Percentiles rank a stretch among this genome's conserved stretches.
These are phyloP conservation scores for Aspergillus oerlinghausenensis DNA, from an alignment of 2,329 filamentous ascomycete genomes.

Conservation along the genomic window DNA sequence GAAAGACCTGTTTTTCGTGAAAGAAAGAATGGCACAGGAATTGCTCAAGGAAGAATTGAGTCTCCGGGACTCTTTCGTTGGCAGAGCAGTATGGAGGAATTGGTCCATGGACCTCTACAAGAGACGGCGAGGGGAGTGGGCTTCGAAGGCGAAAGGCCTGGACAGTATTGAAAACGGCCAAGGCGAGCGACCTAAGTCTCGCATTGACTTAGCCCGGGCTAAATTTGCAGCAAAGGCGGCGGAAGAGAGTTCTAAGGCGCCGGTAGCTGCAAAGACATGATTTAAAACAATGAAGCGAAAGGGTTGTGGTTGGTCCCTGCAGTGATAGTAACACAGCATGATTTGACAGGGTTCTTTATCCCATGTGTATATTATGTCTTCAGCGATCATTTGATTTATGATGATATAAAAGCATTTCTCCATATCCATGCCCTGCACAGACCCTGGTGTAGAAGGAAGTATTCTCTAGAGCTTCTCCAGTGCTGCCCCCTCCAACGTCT, in stretches of 20 bases:
- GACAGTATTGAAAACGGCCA: conserved; percentile 22
- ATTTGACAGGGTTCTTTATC: not conserved
- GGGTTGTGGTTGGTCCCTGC: not conserved
- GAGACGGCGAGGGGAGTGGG: conserved; percentile 59
- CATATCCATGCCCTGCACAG: not conserved
- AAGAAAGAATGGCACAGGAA: conserved; percentile 63
- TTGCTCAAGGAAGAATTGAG: conserved; percentile 55
- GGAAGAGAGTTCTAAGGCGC: conserved; percentile 10
- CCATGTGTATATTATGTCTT: not conserved
- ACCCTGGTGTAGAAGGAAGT: not conserved
- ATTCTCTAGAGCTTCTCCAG: not conserved
- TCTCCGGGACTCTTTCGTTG: conserved; percentile 61
- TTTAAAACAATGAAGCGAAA: not conserved
- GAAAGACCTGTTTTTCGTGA: conserved; percentile 60
- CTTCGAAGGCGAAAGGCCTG: conserved; percentile 54
- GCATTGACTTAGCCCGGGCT: conserved; percentile 55
- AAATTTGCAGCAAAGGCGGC: conserved; percentile 46
- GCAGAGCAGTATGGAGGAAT: conserved; percentile 67
- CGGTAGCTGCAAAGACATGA: conserved; percentile 13
- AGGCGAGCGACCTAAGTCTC: conserved; percentile 42
- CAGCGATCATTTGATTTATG: not conserved
- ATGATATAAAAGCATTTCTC: not conserved
- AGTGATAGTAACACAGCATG: not conserved
- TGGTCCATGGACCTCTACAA: conserved; percentile 72
- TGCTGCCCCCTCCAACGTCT: not conserved